Evolutionary conservation across 768 basidiomycete species (phyloP), one percentile per base, ranked within the genome.

Genomic region (Calvatia gigantea): DNA sequence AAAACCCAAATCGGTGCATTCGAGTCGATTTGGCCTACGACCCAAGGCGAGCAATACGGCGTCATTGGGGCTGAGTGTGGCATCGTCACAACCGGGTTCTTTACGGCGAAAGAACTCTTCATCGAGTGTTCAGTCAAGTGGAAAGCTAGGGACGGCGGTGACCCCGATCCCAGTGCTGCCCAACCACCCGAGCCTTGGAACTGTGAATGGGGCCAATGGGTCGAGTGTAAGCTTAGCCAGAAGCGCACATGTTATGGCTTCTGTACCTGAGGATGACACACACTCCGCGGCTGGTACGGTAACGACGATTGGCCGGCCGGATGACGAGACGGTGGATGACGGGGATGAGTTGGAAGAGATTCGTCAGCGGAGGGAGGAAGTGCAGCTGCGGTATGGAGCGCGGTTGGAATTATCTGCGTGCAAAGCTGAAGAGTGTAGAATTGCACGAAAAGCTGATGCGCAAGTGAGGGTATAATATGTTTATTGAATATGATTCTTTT

Each of bases 361-460:
- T 55, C 80, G 86, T 52, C 67, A 81, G 58, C 77, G 88, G 59
- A 74, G 87, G 33, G 83, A 81, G 52, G 89, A 91, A 62, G 87
- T 93, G 28, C 79, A 77, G 31, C 74, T 72, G 60, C 80, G 89
- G 61, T 93, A 93, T 63, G 85, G 88, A 53, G 80, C 80, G 31
- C 83, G 90, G 44, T 67, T 93, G 64, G 89, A n/a, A 91, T 59
- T 93, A 89, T 65, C 72, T 93, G 61, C 81, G 87, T 32, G 91
- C 91, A 33, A 87, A 88, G 70, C 66, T 93, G 65, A 91, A 91
- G 70, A 86, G 87, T 17, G 91, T 89, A 1, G 87, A 91, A 71
- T 67, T 93, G 64, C 88, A 87, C 59, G 91, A 93, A 73, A 89
- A 90, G 67, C 70, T 93, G 61, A 61, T 87, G 74, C 83, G 80